Conservation (phyloP, 345 rosid species). For the Pistacia vera region DNA sequence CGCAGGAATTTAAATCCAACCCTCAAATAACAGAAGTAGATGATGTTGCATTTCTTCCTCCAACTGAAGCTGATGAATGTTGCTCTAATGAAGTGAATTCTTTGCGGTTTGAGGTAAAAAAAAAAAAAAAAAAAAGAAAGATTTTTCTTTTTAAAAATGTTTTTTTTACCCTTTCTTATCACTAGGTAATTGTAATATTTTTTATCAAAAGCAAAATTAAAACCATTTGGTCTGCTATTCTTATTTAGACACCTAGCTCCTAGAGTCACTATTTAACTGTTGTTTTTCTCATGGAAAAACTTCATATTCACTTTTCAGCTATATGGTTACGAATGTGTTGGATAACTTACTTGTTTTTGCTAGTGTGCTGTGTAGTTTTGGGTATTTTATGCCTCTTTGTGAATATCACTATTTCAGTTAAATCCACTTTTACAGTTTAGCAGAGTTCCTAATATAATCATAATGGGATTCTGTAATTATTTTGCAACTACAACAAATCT, state of each 20-base stretch:
- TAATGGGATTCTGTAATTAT: background rate
- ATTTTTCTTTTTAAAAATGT: background rate
- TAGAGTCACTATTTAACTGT: background rate
- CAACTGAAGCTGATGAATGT: constrained; percentile 35
- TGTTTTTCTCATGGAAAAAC: background rate
- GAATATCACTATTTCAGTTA: background rate
- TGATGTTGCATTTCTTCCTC: constrained; percentile 32
- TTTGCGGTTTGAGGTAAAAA: constrained; percentile 80
- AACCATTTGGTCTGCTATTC: background rate
- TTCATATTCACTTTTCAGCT: background rate
- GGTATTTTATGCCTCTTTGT: background rate
- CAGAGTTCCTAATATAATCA: background rate
- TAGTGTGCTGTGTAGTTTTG: background rate
- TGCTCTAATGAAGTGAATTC: constrained; percentile 39
- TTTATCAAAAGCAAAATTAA: background rate
- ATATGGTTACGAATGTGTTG: background rate
- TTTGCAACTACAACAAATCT: background rate
- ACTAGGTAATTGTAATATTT: background rate
- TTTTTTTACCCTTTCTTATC: background rate
- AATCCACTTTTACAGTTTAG: background rate
- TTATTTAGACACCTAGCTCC: background rate
- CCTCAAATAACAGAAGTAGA: constrained; percentile 22
- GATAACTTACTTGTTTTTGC: background rate
- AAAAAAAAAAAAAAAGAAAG: too few relatives aligned
- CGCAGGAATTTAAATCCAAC: constrained; percentile 37